Percentiles rank a stretch among this genome's conserved stretches.
Conservation (phyloP, 1,139 yeast genomes). For the Geotrichum reessii region DNA sequence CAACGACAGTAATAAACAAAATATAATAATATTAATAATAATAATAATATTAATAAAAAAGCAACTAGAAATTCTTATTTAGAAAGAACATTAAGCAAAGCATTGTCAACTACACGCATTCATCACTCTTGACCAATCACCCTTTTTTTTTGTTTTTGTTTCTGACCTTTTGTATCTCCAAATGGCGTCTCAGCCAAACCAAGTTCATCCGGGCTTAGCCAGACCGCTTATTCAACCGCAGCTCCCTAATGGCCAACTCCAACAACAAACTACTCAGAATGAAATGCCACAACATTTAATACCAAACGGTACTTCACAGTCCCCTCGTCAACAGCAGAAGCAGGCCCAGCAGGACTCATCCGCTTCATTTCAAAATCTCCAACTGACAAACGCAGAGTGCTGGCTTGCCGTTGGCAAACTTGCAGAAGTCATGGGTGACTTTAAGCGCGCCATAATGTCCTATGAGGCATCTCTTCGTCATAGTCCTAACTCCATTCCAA, state of each 20-base stretch:
- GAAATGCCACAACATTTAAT: not conserved
- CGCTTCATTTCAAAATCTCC: slow-evolving; percentile 46
- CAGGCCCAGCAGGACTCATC: slow-evolving; percentile 8
- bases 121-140: no score
- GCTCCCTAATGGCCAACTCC: not conserved
- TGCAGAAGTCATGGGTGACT: slow-evolving; percentile 85
- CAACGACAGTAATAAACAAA: no score
- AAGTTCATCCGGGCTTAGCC: not conserved
- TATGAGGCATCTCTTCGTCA: slow-evolving; percentile 88
- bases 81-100: no score
- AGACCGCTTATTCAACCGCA: not conserved
- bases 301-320: slow-evolving; percentile 20
- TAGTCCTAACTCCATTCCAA: slow-evolving; percentile 79
- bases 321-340: slow-evolving; percentile 21
- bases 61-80: no score
- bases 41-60: no score
- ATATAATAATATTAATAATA: not conserved
- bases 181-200: slow-evolving; percentile 1
- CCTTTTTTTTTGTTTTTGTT: not conserved
- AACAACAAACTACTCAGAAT: not conserved
- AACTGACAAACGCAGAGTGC: slow-evolving; percentile 67
- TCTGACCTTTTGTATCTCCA: not conserved
- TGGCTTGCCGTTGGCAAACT: slow-evolving; percentile 87
- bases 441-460: slow-evolving; percentile 81
- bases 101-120: no score